Conservation (phyloP, 148 eudicot species). For the Cornus controversa region DNA sequence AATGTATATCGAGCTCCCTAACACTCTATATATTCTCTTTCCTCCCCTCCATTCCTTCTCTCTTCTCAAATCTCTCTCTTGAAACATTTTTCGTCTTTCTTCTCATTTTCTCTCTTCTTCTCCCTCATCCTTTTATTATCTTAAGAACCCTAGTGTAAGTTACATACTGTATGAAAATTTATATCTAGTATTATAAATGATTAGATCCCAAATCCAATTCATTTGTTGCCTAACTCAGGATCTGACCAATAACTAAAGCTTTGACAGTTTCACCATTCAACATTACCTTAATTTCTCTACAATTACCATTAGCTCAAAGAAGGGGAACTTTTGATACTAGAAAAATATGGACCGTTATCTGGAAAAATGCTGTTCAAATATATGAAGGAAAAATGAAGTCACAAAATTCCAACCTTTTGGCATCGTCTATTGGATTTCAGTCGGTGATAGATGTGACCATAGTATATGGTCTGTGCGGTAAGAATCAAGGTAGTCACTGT, state of each 20-base stretch:
- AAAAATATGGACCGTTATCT: background rate
- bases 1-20: no score
- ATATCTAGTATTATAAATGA: background rate
- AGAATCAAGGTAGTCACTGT: slow-evolving; percentile 56
- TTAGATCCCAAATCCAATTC: slow-evolving; percentile 1
- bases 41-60: no score
- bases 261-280: background rate
- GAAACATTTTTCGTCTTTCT: no score
- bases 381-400: background rate
- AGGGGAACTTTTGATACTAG: background rate
- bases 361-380: background rate
- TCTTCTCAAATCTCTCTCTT: no score
- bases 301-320: background rate
- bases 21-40: no score
- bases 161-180: background rate
- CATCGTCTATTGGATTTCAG: slow-evolving; percentile 37
- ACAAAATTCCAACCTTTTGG: slow-evolving; percentile 39
- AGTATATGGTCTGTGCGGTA: slow-evolving; percentile 57
- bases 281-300: background rate
- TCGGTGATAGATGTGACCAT: slow-evolving; percentile 54
- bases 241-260: background rate
- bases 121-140: no score
- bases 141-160: no score
- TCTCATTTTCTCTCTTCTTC: no score
- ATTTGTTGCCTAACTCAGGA: slow-evolving; percentile 14